phyloP scores from a whole-genome alignment of 768 basidiomycete genomes.

The Trametopsis cervina region DNA sequence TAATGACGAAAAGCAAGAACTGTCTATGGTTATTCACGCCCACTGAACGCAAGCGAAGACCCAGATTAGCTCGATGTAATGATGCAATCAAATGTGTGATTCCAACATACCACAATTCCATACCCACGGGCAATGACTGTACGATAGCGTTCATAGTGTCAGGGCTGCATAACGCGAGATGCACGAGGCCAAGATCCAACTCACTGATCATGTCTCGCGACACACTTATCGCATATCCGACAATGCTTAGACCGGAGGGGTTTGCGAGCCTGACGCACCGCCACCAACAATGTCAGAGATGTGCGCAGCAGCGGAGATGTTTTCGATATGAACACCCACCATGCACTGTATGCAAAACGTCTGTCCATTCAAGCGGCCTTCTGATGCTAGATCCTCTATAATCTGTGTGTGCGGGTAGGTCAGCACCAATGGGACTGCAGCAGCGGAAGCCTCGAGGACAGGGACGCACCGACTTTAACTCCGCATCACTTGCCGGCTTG shows the following conservation, averaged over 20 bases:
- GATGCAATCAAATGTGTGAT: background rate
- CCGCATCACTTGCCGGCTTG: conserved; percentile 71
- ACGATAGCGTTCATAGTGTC: conserved; percentile 1
- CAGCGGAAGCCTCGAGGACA: background rate
- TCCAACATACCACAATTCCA: conserved; percentile 86
- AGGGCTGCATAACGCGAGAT: no score
- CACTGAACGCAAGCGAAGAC: conserved; percentile 55
- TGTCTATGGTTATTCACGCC: conserved; percentile 93
- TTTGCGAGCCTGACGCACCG: conserved; percentile 70
- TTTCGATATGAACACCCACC: conserved; percentile 35
- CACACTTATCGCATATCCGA: conserved; percentile 83
- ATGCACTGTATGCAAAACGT: conserved; percentile 97
- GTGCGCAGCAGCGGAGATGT: background rate
- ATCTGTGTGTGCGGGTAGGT: conserved; percentile 51
- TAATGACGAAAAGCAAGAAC: conserved; percentile 87
- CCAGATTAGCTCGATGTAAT: no score
- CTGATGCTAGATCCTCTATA: conserved; percentile 85
- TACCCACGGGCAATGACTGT: conserved; percentile 96
- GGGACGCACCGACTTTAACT: conserved; percentile 72
- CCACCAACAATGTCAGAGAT: background rate
- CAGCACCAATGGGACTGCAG: background rate
- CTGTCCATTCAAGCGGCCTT: conserved; percentile 87
- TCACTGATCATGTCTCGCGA: conserved; percentile 90
- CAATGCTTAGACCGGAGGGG: conserved; percentile 95
- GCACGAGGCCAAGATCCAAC: conserved; percentile 24